Evolutionary conservation across 1,284 basidiomycete genomes (phyloP).

Genomic region (Meira miltonrushii): DNA sequence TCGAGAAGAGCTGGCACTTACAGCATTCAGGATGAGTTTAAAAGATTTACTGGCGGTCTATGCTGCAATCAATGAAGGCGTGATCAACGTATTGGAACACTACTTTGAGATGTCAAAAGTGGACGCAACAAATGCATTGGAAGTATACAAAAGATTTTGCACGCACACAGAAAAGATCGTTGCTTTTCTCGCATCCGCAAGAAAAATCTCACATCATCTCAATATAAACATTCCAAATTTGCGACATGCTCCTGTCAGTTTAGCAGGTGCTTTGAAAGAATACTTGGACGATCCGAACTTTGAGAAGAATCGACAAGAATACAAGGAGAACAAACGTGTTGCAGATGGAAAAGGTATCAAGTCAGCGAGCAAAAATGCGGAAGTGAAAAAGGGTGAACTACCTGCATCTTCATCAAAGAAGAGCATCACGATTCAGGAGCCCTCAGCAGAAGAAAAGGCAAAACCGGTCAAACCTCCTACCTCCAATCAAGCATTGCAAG

Average conservation of each 20-base stretch:
- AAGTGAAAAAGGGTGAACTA: slow-evolving; percentile 21
- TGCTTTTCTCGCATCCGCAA: slow-evolving; percentile 86
- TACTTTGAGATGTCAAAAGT: slow-evolving; percentile 97
- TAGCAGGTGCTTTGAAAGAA: slow-evolving; percentile 88
- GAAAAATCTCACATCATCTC: slow-evolving; percentile 82
- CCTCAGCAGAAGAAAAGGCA: slow-evolving; percentile 23
- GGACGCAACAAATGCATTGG: slow-evolving; percentile 79
- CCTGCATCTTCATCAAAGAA: slow-evolving; percentile 18
- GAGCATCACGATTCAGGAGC: slow-evolving; percentile 33
- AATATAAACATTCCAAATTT: slow-evolving; percentile 91
- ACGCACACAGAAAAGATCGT: slow-evolving; percentile 89
- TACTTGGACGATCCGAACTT: slow-evolving; percentile 94
- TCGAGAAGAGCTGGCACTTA: slow-evolving; percentile 82
- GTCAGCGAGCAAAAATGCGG: slow-evolving; percentile 13
- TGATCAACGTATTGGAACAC: slow-evolving; percentile 88
- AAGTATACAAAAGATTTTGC: slow-evolving; percentile 90
- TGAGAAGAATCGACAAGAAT: slow-evolving; percentile 86
- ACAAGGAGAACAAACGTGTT: slow-evolving; percentile 76
- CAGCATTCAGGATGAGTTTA: slow-evolving; percentile 87
- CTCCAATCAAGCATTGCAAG: slow-evolving; percentile 60
- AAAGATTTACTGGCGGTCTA: slow-evolving; percentile 94
- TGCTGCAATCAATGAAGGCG: slow-evolving; percentile 94
- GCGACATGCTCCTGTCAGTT: slow-evolving; percentile 88
- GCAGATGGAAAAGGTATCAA: slow-evolving; percentile 57
- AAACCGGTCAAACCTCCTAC: slow-evolving; percentile 29